Evolutionary conservation across 2,329 filamentous ascomycete genomes (phyloP).

Genomic region (Oidium heveae): DNA sequence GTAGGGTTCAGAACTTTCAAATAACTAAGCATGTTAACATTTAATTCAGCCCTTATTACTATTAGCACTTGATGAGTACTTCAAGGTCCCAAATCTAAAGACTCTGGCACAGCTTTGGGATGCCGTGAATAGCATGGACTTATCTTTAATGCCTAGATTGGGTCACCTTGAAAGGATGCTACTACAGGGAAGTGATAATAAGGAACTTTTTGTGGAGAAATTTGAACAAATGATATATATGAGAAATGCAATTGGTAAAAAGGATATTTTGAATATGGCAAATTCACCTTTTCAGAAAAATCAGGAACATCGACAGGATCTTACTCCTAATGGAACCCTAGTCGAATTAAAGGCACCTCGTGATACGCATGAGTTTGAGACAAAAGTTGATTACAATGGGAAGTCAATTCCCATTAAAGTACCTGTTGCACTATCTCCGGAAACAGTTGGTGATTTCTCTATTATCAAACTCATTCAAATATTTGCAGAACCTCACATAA

Average conservation of each 20-base stretch:
- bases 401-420: constrained; percentile 95
- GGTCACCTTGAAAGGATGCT: constrained; percentile 66
- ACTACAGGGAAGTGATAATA: constrained; percentile 72
- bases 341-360: constrained; percentile 45
- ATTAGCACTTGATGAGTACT: constrained; percentile 86
- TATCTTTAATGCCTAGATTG: constrained; percentile 73
- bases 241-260: constrained; percentile 41
- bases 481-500: constrained; percentile 63
- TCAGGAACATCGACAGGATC: constrained; percentile 15
- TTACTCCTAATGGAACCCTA: constrained; percentile 32
- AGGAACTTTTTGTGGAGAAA: constrained; percentile 92
- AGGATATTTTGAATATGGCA: constrained; percentile 17
- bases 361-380: constrained; percentile 96
- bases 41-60: constrained; percentile 49
- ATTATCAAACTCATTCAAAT: constrained; percentile 92
- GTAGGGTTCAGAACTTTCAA: constrained; percentile 19
- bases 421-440: constrained; percentile 74
- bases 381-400: constrained; percentile 81
- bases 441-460: constrained; percentile 94
- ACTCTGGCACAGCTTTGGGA: constrained; percentile 76
- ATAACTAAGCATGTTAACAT: constrained; percentile 5
- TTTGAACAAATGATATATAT: constrained; percentile 86
- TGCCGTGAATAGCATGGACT: constrained; percentile 86
- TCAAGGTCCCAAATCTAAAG: constrained; percentile 69
- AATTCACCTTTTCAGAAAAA: constrained; percentile 25